These are phyloP conservation scores for Paraphoma sp. DNA, from an alignment of 2,329 filamentous ascomycete genomes.

Conservation along the genomic window DNA sequence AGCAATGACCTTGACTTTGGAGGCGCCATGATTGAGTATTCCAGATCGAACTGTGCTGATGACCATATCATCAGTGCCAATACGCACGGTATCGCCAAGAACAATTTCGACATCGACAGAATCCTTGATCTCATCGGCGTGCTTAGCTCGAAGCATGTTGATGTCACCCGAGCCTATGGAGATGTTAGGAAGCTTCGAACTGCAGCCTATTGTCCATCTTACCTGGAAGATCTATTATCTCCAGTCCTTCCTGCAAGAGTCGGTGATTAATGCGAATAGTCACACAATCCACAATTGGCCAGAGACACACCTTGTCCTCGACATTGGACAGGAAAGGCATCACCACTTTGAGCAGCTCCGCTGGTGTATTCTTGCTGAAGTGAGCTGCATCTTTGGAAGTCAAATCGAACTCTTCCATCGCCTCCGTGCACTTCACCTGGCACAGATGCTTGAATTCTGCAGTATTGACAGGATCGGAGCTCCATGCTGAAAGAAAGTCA, in stretches of 20 bases:
- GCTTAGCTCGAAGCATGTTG: slow-evolving; percentile 20
- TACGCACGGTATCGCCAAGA: slow-evolving; percentile 25
- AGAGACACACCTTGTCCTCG: slow-evolving; percentile 16
- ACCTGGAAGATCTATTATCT: slow-evolving; percentile 34
- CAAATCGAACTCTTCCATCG: slow-evolving; percentile 6
- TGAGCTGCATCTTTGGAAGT: background rate
- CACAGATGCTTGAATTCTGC: slow-evolving; percentile 20
- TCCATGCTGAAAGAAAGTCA: slow-evolving; percentile 17
- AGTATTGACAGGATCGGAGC: slow-evolving; percentile 2
- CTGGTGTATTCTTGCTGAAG: slow-evolving; percentile 3
- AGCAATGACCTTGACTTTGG: slow-evolving; percentile 24
- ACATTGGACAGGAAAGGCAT: slow-evolving; percentile 24
- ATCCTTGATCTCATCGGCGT: slow-evolving; percentile 25
- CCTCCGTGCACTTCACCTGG: slow-evolving; percentile 22
- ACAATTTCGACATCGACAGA: slow-evolving; percentile 27
- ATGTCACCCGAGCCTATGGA: slow-evolving; percentile 26
- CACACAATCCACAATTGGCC: slow-evolving; percentile 29
- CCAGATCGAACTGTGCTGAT: slow-evolving; percentile 21
- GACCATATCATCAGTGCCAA: slow-evolving; percentile 19
- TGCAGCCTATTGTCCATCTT: slow-evolving; percentile 1
- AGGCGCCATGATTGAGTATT: slow-evolving; percentile 13
- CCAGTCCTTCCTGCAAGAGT: slow-evolving; percentile 16
- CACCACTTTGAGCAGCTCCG: slow-evolving; percentile 16
- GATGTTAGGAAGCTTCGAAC: background rate
- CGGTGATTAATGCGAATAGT: slow-evolving; percentile 16